phyloP scores from a whole-genome alignment of 1,284 basidiomycete genomes.

The Apiotrichum gamsii region DNA sequence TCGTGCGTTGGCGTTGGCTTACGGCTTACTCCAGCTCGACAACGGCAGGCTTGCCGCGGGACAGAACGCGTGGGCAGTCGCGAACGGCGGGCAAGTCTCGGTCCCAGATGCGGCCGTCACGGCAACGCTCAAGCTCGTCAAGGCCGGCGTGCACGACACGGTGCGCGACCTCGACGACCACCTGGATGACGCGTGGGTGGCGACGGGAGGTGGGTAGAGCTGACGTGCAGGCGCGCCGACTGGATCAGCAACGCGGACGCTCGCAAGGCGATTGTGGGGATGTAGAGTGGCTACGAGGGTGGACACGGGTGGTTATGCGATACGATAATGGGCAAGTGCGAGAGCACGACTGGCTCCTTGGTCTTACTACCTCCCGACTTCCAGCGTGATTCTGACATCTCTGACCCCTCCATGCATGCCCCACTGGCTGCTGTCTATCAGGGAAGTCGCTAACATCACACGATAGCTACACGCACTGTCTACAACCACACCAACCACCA shows the following conservation, averaged over 20 bases:
- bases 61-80: conserved; percentile 25
- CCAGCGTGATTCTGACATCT: too few species aligned
- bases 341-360: too few species aligned
- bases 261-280: conserved; percentile 1
- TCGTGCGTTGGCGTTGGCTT: background rate
- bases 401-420: too few species aligned
- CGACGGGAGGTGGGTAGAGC: background rate
- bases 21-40: conserved; percentile 27
- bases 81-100: too few species aligned
- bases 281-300: too few species aligned
- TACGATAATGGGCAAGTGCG: too few species aligned
- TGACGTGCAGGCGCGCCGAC: conserved; percentile 6
- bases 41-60: conserved; percentile 30
- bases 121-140: conserved; percentile 24
- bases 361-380: too few species aligned
- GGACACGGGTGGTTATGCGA: too few species aligned
- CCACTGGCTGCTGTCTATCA: too few species aligned
- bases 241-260: conserved; percentile 7
- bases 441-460: too few species aligned
- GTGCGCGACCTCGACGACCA: conserved; percentile 47
- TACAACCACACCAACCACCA: too few species aligned
- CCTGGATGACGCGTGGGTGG: conserved; percentile 42
- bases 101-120: conserved; percentile 10
- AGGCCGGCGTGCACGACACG: conserved; percentile 20
- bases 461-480: too few species aligned